Percentiles rank a stretch among this genome's conserved stretches.
Evolutionary conservation across 257 asterid genomes (phyloP).

Genomic region (Lycium ferocissimum): DNA sequence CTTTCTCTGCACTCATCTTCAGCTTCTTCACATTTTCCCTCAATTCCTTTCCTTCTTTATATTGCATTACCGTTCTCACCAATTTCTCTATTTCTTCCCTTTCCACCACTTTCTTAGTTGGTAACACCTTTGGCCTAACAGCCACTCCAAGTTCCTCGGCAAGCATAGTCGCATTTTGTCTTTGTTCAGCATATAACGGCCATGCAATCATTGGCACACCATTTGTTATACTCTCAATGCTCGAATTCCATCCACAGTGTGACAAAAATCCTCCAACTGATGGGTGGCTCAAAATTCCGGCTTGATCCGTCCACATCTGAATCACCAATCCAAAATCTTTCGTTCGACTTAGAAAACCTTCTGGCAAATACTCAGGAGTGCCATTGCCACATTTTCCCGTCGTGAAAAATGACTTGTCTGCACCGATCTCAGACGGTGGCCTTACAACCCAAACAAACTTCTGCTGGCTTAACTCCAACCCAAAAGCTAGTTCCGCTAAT

Average conservation of each 20-base stretch:
- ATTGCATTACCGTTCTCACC: slow-evolving; percentile 53
- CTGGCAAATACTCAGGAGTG: slow-evolving; percentile 31
- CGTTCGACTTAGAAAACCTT: slow-evolving; percentile 20
- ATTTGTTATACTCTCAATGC: slow-evolving; percentile 53
- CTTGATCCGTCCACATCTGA: slow-evolving; percentile 58
- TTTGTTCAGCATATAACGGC: slow-evolving; percentile 79
- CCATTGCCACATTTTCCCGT: neutral
- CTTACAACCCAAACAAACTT: slow-evolving; percentile 38
- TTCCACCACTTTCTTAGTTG: slow-evolving; percentile 50
- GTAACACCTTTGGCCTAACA: slow-evolving; percentile 49
- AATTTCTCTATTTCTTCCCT: slow-evolving; percentile 59
- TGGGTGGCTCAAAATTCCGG: slow-evolving; percentile 50
- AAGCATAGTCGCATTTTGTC: slow-evolving; percentile 58
- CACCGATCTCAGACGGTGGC: slow-evolving; percentile 28
- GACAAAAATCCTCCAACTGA: slow-evolving; percentile 65
- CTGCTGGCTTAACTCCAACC: slow-evolving; percentile 35
- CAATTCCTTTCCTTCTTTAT: slow-evolving; percentile 37
- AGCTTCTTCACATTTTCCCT: slow-evolving; percentile 47
- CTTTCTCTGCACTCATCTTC: slow-evolving; percentile 44
- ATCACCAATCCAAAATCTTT: neutral
- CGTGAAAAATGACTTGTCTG: neutral
- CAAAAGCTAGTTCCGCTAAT: slow-evolving; percentile 31
- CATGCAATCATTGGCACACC: slow-evolving; percentile 71
- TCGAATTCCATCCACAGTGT: slow-evolving; percentile 80
- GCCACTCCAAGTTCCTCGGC: slow-evolving; percentile 64